Percentiles rank a stretch among this genome's conserved stretches.
Conservation (phyloP, 1,139 yeast genomes). For the Yamadazyma songkhlaensis region DNA sequence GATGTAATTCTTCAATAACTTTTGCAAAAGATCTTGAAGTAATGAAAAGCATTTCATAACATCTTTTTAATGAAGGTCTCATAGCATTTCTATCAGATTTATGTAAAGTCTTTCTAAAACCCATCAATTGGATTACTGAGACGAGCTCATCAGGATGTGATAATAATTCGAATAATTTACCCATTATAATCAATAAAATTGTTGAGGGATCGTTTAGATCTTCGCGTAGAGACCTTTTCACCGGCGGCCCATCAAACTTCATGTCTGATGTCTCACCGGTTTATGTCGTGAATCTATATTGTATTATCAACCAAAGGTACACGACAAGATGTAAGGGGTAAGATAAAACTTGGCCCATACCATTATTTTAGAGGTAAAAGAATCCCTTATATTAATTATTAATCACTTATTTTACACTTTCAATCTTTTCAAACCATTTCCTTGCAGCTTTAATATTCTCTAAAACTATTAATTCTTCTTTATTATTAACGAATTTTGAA, state of each 20-base stretch:
- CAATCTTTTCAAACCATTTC: slow-evolving; percentile 63
- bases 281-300: too few species aligned
- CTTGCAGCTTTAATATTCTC: slow-evolving; percentile 70
- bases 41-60: slow-evolving; percentile 62
- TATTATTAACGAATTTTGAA: slow-evolving; percentile 27
- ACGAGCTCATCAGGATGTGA: slow-evolving; percentile 71
- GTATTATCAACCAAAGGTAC: too few species aligned
- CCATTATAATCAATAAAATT: slow-evolving; percentile 43
- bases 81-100: slow-evolving; percentile 26
- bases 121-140: slow-evolving; percentile 61
- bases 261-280: too few species aligned
- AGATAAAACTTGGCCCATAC: too few species aligned
- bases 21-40: slow-evolving; percentile 93
- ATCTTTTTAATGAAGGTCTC: slow-evolving; percentile 51
- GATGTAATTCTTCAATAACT: slow-evolving; percentile 87
- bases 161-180: slow-evolving; percentile 60
- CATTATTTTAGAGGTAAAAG: too few species aligned
- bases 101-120: slow-evolving; percentile 54
- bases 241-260: too few species aligned
- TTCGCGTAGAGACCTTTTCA: background rate
- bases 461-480: slow-evolving; percentile 61
- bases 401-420: slow-evolving; percentile 17
- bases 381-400: too few species aligned
- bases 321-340: too few species aligned
- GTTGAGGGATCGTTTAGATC: slow-evolving; percentile 1